Conservation (phyloP, 129 eudicot genomes). For the Pittosporum tobira region DNA sequence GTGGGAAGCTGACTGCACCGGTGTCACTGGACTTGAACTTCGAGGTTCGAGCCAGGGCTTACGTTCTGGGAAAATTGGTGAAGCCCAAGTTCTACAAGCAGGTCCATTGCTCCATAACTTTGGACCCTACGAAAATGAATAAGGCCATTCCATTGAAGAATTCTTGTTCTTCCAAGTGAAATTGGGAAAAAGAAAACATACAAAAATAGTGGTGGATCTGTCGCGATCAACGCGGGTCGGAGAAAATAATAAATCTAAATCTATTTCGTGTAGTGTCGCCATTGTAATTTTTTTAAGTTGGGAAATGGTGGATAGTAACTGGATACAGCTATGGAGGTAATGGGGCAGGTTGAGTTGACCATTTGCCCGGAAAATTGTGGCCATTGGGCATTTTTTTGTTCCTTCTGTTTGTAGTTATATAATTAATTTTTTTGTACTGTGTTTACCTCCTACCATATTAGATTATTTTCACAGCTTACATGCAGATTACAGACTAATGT, state of each 20-base stretch:
- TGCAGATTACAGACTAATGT: no score
- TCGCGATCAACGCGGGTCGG: neutral
- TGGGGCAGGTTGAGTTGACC: slow-evolving; percentile 20
- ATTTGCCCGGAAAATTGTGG: no score
- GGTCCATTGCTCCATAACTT: slow-evolving; percentile 39
- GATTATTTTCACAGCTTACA: no score
- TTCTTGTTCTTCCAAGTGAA: slow-evolving; percentile 49
- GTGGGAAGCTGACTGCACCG: slow-evolving; percentile 51
- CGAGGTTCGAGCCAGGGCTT: slow-evolving; percentile 66
- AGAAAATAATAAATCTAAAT: slow-evolving; percentile 6
- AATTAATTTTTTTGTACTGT: no score
- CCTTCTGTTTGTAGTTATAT: no score
- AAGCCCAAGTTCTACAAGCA: slow-evolving; percentile 71
- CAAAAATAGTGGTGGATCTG: neutral
- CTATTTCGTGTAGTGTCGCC: slow-evolving; percentile 1
- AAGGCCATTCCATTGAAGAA: slow-evolving; percentile 51
- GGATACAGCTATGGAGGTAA: slow-evolving; percentile 11
- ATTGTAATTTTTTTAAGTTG: slow-evolving; percentile 14
- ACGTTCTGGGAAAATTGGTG: slow-evolving; percentile 74
- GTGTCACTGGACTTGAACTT: slow-evolving; percentile 54
- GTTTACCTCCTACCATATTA: no score
- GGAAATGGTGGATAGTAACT: neutral
- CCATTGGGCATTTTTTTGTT: no score
- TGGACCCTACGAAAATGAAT: slow-evolving; percentile 65
- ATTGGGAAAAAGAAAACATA: neutral